phyloP scores from a whole-genome alignment of 345 rosid genomes.

The Camelina laxa region DNA sequence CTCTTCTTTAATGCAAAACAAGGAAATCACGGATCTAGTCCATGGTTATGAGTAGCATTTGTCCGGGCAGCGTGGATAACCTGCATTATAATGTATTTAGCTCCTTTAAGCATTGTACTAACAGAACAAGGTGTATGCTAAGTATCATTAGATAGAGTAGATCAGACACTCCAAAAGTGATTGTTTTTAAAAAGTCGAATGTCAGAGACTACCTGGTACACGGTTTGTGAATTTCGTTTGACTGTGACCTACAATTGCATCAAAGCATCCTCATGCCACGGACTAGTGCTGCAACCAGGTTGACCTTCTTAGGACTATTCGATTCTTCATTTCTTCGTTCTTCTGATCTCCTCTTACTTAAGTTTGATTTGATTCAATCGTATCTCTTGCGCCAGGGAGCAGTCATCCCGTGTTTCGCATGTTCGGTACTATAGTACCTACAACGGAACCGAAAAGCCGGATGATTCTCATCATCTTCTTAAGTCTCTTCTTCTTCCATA shows the following conservation, averaged over 20 bases:
- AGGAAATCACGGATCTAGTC: slow-evolving; percentile 51
- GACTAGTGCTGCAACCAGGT: slow-evolving; percentile 89
- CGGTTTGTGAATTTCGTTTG: slow-evolving; percentile 83
- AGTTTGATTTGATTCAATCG: too few relatives aligned
- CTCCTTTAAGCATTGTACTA: not conserved
- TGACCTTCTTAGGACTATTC: slow-evolving; percentile 95
- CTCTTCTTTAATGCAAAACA: slow-evolving; percentile 8
- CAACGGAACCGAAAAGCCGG: too few relatives aligned
- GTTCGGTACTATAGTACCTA: too few relatives aligned
- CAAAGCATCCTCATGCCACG: slow-evolving; percentile 97
- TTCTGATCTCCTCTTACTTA: too few relatives aligned
- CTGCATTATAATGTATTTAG: slow-evolving; percentile 41
- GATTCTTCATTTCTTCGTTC: too few relatives aligned
- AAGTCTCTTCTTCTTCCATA: too few relatives aligned
- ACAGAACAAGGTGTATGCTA: not conserved
- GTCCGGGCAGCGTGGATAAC: slow-evolving; percentile 94
- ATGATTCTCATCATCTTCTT: too few relatives aligned
- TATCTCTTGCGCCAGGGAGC: too few relatives aligned
- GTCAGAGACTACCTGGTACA: slow-evolving; percentile 66
- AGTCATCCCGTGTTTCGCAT: too few relatives aligned
- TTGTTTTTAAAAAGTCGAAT: not conserved
- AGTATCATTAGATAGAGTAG: not conserved
- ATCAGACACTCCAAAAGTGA: not conserved
- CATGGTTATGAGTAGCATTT: slow-evolving; percentile 93
- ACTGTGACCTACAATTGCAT: slow-evolving; percentile 88